phyloP scores from a whole-genome alignment of 805 yeast genomes.

The Sungouiella thailandica region DNA sequence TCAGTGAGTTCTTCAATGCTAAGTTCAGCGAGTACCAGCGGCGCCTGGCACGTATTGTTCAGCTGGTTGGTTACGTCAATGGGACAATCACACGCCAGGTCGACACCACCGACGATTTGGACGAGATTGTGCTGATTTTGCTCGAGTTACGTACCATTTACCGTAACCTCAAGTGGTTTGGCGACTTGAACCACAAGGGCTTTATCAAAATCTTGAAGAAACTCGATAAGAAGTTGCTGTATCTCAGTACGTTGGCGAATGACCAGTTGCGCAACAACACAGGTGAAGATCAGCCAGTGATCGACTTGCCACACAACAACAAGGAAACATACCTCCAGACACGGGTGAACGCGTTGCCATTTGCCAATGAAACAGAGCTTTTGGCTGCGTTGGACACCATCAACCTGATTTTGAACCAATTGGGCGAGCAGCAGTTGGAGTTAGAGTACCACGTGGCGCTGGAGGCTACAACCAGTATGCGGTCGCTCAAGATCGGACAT shows the following conservation, averaged over 20 bases:
- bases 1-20: constrained; percentile 70
- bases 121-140: constrained; percentile 46
- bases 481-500: constrained; percentile 20
- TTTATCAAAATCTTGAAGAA: constrained; percentile 85
- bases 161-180: constrained; percentile 88
- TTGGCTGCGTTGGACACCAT: constrained; percentile 48
- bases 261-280: constrained; percentile 11
- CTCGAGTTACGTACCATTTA: constrained; percentile 71
- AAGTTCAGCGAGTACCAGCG: constrained; percentile 72
- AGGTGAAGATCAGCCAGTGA: constrained; percentile 3
- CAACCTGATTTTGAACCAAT: constrained; percentile 46
- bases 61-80: constrained; percentile 29
- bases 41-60: constrained; percentile 47
- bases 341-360: constrained; percentile 68
- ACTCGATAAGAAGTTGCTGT: constrained; percentile 67
- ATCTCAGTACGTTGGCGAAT: constrained; percentile 19
- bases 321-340: constrained; percentile 47
- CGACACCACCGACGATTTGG: constrained; percentile 37
- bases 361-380: constrained; percentile 67
- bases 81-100: constrained; percentile 24
- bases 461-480: constrained; percentile 2
- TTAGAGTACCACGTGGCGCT: constrained; percentile 2
- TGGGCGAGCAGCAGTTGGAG: constrained; percentile 39
- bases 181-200: constrained; percentile 88
- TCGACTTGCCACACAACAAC: constrained; percentile 28